A percentile compares a stretch with the other conserved stretches of the same genome.
Conservation (phyloP, 768 basidiomycete genomes). For the Wakefieldia striispora region DNA sequence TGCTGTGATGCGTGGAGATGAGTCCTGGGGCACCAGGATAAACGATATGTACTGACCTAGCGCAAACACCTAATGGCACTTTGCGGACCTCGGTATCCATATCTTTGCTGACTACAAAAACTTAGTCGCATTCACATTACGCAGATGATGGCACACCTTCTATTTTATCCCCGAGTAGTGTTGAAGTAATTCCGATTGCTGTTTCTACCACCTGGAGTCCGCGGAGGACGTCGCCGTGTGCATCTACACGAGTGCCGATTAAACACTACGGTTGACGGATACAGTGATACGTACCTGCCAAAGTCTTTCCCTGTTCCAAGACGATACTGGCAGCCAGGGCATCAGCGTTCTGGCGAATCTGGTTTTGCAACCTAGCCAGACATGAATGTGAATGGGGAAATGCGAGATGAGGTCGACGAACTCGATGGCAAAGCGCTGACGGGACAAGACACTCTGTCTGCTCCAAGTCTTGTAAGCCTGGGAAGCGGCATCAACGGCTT, state of each 20-base stretch:
- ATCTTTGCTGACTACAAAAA: constrained; percentile 73
- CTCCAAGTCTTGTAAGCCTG: constrained; percentile 90
- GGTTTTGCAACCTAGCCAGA: constrained; percentile 70
- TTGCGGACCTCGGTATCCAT: constrained; percentile 93
- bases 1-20: constrained; percentile 36
- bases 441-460: constrained; percentile 74
- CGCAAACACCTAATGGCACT: constrained; percentile 86
- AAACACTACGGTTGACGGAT: background rate
- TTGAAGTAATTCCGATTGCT: constrained; percentile 77
- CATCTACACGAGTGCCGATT: constrained; percentile 51
- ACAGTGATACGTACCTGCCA: constrained; percentile 54
- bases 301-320: constrained; percentile 94
- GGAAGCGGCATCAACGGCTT: constrained; percentile 80
- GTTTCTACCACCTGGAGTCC: constrained; percentile 88
- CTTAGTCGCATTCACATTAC: constrained; percentile 15
- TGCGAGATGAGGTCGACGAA: constrained; percentile 38
- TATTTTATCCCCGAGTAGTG: constrained; percentile 85
- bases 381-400: constrained; percentile 3
- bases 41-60: constrained; percentile 39
- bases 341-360: constrained; percentile 83
- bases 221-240: constrained; percentile 91
- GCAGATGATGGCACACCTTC: constrained; percentile 57
- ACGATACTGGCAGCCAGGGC: constrained; percentile 88
- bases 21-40: background rate
- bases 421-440: constrained; percentile 90